phyloP scores from a whole-genome alignment of 108 stramenopile genomes.

The Chaetoceros tenuissimus region DNA sequence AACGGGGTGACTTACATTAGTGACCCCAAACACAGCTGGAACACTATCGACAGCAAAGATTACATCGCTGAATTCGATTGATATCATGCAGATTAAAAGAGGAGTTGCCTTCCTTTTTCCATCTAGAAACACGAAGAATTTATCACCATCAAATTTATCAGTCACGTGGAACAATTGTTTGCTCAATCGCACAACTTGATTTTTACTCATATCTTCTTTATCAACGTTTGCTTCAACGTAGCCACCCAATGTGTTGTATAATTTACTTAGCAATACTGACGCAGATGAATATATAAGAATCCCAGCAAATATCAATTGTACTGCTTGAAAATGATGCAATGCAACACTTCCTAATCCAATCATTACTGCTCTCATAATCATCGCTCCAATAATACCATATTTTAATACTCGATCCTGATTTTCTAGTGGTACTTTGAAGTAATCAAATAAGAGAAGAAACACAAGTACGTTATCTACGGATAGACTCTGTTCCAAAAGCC shows the following conservation, averaged over 20 bases:
- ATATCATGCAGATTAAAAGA: slow-evolving; percentile 87
- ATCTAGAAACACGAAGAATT: slow-evolving; percentile 75
- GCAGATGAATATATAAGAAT: slow-evolving; percentile 71
- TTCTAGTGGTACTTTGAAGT: slow-evolving; percentile 66
- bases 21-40: slow-evolving; percentile 93
- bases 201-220: slow-evolving; percentile 68
- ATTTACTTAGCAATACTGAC: slow-evolving; percentile 60
- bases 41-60: slow-evolving; percentile 96
- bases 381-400: slow-evolving; percentile 82
- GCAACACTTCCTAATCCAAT: slow-evolving; percentile 88
- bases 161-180: slow-evolving; percentile 54
- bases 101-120: slow-evolving; percentile 86
- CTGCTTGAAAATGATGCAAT: slow-evolving; percentile 73
- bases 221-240: slow-evolving; percentile 60
- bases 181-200: slow-evolving; percentile 57
- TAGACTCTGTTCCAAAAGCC: slow-evolving; percentile 80
- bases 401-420: slow-evolving; percentile 73
- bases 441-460: slow-evolving; percentile 83
- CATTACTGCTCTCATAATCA: slow-evolving; percentile 90
- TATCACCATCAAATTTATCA: slow-evolving; percentile 76
- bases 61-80: slow-evolving; percentile 91
- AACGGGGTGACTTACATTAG: slow-evolving; percentile 55
- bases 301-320: slow-evolving; percentile 80
- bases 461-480: slow-evolving; percentile 89
- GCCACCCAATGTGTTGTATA: no score